Percentiles rank a stretch among this genome's conserved stretches.
Conservation (phyloP, 441 rosid species). For the Brassica hybrid region DNA sequence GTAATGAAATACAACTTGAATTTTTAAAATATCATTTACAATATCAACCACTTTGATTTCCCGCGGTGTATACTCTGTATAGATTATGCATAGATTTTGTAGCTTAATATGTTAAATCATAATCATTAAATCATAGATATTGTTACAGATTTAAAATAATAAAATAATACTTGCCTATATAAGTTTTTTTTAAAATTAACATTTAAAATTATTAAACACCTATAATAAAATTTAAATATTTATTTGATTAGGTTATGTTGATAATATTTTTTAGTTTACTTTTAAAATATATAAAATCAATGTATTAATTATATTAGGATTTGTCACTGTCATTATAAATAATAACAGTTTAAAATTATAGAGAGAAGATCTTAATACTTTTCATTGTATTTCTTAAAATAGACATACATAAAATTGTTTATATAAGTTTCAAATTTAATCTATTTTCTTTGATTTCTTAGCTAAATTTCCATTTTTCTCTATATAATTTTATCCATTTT, state of each 20-base stretch:
- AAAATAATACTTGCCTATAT: background rate
- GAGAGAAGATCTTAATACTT: too few species aligned
- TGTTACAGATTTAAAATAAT: background rate
- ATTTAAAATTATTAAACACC: background rate
- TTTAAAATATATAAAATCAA: too few species aligned
- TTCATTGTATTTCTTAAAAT: too few species aligned
- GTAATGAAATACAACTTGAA: background rate
- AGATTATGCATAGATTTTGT: background rate
- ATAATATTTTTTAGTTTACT: background rate
- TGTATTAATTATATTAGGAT: too few species aligned
- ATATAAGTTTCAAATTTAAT: too few species aligned
- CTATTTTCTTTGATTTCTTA: background rate
- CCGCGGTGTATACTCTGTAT: background rate
- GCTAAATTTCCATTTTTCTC: slow-evolving; percentile 3
- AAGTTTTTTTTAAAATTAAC: background rate
- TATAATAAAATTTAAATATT: background rate
- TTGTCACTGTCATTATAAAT: too few species aligned
- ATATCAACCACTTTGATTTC: background rate
- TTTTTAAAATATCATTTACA: background rate
- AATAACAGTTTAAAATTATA: too few species aligned
- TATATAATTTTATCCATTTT: background rate
- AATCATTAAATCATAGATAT: background rate
- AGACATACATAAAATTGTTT: too few species aligned
- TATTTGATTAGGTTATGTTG: background rate
- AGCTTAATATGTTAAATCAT: background rate